phyloP scores from a whole-genome alignment of 2,329 filamentous ascomycete species.

The Bipolaris victoriae region DNA sequence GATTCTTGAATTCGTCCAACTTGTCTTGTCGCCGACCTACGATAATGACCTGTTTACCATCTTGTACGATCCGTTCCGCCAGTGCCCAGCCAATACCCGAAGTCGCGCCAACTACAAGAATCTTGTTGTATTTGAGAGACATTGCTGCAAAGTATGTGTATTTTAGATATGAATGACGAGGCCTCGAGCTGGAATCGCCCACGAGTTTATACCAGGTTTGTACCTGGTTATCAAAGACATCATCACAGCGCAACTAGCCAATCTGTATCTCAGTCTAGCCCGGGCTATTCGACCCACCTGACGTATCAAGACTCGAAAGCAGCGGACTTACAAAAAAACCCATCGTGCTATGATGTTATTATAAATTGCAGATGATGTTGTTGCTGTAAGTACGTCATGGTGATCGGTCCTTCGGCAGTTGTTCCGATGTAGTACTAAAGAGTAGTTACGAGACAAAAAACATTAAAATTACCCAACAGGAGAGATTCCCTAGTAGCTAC shows the following conservation, averaged over 20 bases:
- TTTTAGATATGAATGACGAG: background rate
- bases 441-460: no score
- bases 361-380: background rate
- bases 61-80: constrained; percentile 56
- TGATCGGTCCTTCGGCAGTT: constrained; percentile 11
- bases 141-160: constrained; percentile 32
- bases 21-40: constrained; percentile 60
- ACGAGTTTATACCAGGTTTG: constrained; percentile 5
- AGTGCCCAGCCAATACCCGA: constrained; percentile 60
- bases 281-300: background rate
- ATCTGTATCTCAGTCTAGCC: background rate
- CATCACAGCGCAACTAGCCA: constrained; percentile 6
- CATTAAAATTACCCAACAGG: no score
- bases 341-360: background rate
- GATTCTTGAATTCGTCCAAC: constrained; percentile 55
- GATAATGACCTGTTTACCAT: constrained; percentile 56
- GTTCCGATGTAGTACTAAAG: background rate
- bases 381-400: constrained; percentile 10
- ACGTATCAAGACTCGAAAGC: background rate
- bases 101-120: constrained; percentile 62
- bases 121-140: constrained; percentile 59
- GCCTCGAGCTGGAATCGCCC: background rate
- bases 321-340: background rate
- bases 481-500: no score
- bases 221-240: constrained; percentile 3